phyloP scores from a whole-genome alignment of 805 yeast genomes.

The Starmerella sirachaensis region DNA sequence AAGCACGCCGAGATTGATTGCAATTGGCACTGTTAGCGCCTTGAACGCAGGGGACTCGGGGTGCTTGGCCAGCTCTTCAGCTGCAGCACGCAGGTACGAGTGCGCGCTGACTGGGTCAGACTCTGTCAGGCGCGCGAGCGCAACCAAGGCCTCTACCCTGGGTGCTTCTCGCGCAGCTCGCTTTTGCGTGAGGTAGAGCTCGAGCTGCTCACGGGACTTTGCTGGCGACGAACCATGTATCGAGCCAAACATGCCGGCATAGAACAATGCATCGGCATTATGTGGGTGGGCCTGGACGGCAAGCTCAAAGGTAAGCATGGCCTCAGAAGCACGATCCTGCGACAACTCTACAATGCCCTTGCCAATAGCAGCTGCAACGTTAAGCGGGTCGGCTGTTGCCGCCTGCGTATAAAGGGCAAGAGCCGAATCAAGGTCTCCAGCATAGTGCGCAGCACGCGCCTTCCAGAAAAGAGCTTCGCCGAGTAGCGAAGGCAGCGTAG shows the following conservation, averaged over 20 bases:
- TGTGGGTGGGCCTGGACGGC: slow-evolving; percentile 54
- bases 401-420: slow-evolving; percentile 64
- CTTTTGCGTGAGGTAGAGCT: slow-evolving; percentile 52
- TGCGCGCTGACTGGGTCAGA: slow-evolving; percentile 43
- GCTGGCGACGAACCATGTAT: slow-evolving; percentile 30
- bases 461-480: slow-evolving; percentile 73
- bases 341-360: slow-evolving; percentile 73
- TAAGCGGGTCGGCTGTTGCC: slow-evolving; percentile 45
- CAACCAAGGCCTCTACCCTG: slow-evolving; percentile 52
- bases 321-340: slow-evolving; percentile 64
- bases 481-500: slow-evolving; percentile 33
- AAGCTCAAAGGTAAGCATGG: slow-evolving; percentile 72
- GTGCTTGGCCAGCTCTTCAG: slow-evolving; percentile 36
- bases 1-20: slow-evolving; percentile 78
- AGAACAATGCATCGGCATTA: slow-evolving; percentile 53
- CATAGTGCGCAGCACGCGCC: slow-evolving; percentile 60
- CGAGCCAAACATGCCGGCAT: slow-evolving; percentile 42
- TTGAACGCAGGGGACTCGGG: slow-evolving; percentile 14
- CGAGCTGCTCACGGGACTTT: slow-evolving; percentile 54
- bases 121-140: slow-evolving; percentile 62
- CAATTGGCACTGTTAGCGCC: slow-evolving; percentile 28
- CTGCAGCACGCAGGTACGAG: slow-evolving; percentile 47
- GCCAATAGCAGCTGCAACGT: slow-evolving; percentile 64
- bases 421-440: slow-evolving; percentile 53
- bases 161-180: slow-evolving; percentile 43